Percentiles rank a stretch among this genome's conserved stretches.
Evolutionary conservation across 805 yeast genomes (phyloP).

Genomic region (Metschnikowia arizonensis): DNA sequence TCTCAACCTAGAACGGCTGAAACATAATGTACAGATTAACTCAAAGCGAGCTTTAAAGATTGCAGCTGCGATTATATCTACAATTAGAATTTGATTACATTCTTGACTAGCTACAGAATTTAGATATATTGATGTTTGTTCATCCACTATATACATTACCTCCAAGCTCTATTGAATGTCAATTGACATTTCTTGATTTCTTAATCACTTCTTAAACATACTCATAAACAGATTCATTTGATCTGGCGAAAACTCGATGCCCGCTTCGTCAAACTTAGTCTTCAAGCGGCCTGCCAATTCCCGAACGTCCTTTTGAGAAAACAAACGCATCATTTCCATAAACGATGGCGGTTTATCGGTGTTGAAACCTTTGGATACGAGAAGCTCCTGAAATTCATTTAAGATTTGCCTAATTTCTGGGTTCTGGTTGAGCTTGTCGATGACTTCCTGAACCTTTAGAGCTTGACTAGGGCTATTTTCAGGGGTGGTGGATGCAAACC

Average conservation of each 20-base stretch:
- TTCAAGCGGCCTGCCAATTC: constrained; percentile 26
- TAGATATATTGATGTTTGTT: too few relatives aligned
- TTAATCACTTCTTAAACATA: constrained; percentile 15
- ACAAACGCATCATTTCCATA: constrained; percentile 34
- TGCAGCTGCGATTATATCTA: too few relatives aligned
- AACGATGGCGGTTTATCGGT: constrained; percentile 32
- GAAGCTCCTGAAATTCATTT: constrained; percentile 28
- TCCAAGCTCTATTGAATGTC: neutral
- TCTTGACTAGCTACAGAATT: too few relatives aligned
- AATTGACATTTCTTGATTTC: neutral
- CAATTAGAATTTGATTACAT: too few relatives aligned
- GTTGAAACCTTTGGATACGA: constrained; percentile 31
- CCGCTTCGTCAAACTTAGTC: constrained; percentile 29
- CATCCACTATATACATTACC: neutral
- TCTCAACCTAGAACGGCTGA: too few relatives aligned
- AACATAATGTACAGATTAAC: too few relatives aligned
- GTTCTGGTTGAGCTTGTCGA: constrained; percentile 17
- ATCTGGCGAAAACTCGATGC: constrained; percentile 28
- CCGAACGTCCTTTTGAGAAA: constrained; percentile 36
- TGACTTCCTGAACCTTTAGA: constrained; percentile 17
- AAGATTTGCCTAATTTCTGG: constrained; percentile 32
- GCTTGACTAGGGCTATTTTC: constrained; percentile 6
- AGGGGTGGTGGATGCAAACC: constrained; percentile 12
- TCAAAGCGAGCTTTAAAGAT: too few relatives aligned
- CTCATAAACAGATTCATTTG: constrained; percentile 31